Evolutionary conservation across 75 land plant species (phyloP).

Genomic region (Cryptomeria japonica): DNA sequence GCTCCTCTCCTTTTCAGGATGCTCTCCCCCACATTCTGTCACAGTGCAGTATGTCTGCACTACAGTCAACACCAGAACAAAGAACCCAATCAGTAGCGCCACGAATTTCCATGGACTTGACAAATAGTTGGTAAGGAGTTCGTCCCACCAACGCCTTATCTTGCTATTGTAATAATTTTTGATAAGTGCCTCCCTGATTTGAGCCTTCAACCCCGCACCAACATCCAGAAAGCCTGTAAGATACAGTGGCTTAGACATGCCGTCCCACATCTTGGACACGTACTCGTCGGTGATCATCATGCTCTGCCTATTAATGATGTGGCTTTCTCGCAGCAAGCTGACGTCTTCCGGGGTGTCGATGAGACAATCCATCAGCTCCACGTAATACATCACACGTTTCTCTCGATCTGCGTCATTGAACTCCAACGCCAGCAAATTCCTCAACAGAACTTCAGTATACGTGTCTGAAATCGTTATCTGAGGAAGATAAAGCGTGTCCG

Average conservation of each 20-base stretch:
- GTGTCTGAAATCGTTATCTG: background rate
- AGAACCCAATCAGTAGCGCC: background rate
- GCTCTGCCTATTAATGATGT: background rate
- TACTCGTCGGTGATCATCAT: background rate
- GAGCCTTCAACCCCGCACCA: background rate
- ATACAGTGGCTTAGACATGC: background rate
- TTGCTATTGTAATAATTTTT: background rate
- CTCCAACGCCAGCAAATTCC: background rate
- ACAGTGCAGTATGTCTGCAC: background rate
- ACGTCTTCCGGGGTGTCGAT: background rate
- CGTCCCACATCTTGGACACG: background rate
- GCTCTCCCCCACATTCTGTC: background rate
- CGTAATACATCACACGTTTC: background rate
- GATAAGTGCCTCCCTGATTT: background rate
- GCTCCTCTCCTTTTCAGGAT: background rate
- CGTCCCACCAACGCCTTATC: background rate
- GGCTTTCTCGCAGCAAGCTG: background rate
- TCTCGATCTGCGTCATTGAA: background rate
- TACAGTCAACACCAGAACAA: background rate
- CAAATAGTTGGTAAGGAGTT: background rate
- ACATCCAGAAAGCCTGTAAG: too few relatives aligned
- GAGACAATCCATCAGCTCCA: background rate
- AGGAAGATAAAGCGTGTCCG: background rate
- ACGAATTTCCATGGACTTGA: background rate
- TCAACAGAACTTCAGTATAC: background rate